Conservation (phyloP, 352 stramenopile species). For the Globisporangium irregulare region DNA sequence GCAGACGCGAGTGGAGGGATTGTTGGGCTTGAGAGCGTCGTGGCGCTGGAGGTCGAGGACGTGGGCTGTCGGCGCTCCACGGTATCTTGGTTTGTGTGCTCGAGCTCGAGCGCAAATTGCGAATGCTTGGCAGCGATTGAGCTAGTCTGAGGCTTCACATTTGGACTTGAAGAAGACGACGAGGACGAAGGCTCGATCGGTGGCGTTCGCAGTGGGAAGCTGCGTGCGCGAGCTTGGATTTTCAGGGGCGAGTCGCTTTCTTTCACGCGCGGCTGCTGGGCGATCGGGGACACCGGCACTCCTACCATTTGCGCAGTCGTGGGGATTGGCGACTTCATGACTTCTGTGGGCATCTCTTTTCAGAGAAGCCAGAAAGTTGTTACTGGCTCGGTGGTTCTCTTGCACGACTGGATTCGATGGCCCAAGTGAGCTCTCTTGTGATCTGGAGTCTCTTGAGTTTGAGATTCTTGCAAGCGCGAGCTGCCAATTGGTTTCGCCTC, state of each 20-base stretch:
- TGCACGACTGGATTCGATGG: neutral
- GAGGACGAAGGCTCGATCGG: neutral
- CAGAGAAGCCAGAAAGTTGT: neutral
- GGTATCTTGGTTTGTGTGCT: slow-evolving; percentile 20
- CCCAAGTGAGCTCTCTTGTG: neutral
- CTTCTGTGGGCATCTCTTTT: neutral
- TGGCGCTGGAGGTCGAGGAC: slow-evolving; percentile 6
- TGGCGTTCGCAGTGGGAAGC: slow-evolving; percentile 11
- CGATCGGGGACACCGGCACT: neutral
- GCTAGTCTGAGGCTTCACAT: neutral
- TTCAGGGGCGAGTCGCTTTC: slow-evolving; percentile 12
- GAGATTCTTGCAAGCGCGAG: neutral
- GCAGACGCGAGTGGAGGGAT: neutral
- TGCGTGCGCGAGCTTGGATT: slow-evolving; percentile 16
- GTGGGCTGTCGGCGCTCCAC: slow-evolving; percentile 6
- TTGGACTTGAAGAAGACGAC: neutral
- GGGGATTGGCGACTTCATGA: neutral
- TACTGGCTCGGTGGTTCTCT: neutral
- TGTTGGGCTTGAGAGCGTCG: slow-evolving; percentile 11
- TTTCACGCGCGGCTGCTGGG: slow-evolving; percentile 4
- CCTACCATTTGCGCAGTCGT: neutral
- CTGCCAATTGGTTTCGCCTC: neutral
- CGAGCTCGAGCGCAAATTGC: slow-evolving; percentile 19
- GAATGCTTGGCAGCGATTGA: neutral
- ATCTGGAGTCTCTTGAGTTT: neutral